These are phyloP conservation scores for Collybia sordida DNA, from an alignment of 768 basidiomycete species.

Conservation along the genomic window DNA sequence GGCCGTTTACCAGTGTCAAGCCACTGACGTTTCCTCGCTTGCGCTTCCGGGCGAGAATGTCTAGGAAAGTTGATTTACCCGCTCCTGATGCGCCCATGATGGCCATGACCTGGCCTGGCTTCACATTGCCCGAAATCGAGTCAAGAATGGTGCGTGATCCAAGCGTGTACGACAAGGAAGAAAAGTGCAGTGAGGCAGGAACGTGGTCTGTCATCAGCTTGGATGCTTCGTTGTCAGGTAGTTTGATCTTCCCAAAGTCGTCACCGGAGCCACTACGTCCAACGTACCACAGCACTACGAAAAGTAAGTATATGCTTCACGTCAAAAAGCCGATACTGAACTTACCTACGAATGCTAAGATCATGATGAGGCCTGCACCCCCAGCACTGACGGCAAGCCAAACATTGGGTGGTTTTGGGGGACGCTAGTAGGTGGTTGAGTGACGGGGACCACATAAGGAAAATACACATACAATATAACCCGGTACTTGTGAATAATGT, in stretches of 20 bases:
- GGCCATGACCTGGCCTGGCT: constrained; percentile 89
- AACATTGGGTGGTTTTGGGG: constrained; percentile 82
- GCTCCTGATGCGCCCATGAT: constrained; percentile 98
- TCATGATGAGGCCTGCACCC: constrained; percentile 72
- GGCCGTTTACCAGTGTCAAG: constrained; percentile 81
- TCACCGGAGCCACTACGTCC: constrained; percentile 73
- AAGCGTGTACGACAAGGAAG: constrained; percentile 77
- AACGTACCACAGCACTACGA: constrained; percentile 82
- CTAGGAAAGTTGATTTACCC: constrained; percentile 94
- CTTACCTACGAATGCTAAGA: constrained; percentile 62
- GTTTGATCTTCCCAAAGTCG: constrained; percentile 61
- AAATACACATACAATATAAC: constrained; percentile 63
- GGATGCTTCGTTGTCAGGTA: constrained; percentile 79
- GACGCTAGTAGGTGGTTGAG: constrained; percentile 42
- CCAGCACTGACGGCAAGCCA: constrained; percentile 87
- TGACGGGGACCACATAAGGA: neutral
- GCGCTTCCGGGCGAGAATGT: constrained; percentile 88
- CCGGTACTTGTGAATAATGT: constrained; percentile 91
- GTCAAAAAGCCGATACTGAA: neutral
- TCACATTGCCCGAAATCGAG: constrained; percentile 77
- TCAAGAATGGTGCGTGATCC: constrained; percentile 70
- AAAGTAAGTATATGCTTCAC: neutral
- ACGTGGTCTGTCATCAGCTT: constrained; percentile 94
- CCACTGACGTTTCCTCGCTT: constrained; percentile 82
- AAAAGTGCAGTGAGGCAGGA: constrained; percentile 92